phyloP scores from a whole-genome alignment of 148 eudicot species.

The Diospyros kaki region DNA sequence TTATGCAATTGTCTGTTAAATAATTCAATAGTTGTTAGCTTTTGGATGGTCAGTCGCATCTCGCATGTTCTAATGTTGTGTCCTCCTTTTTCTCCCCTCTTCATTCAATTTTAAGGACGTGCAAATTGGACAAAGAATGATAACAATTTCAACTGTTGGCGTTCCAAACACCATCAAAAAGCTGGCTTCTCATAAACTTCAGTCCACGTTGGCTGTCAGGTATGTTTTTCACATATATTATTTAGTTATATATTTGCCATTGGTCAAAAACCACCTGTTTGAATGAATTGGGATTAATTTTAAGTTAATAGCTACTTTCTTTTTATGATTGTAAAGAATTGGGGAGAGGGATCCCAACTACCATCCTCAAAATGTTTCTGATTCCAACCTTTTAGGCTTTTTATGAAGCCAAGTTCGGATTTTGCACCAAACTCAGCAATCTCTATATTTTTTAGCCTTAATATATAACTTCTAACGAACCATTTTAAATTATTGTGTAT shows the following conservation, averaged over 20 bases:
- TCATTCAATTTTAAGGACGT: slow-evolving; percentile 49
- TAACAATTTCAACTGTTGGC: slow-evolving; percentile 96
- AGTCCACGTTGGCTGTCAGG: slow-evolving; percentile 98
- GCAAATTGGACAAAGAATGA: slow-evolving; percentile 97
- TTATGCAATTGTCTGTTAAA: background rate
- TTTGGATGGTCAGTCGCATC: background rate
- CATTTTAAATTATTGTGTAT: too few species aligned
- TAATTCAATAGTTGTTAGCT: background rate
- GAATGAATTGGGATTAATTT: background rate
- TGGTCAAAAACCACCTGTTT: background rate
- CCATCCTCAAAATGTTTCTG: background rate
- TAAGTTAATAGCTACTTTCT: background rate
- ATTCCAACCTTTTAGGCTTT: background rate
- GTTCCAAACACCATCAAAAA: slow-evolving; percentile 92
- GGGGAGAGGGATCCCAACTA: too few species aligned
- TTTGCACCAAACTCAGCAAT: background rate
- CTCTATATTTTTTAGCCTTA: background rate
- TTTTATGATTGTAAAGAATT: background rate
- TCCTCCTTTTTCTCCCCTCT: slow-evolving; percentile 5
- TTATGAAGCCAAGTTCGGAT: background rate
- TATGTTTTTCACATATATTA: slow-evolving; percentile 4
- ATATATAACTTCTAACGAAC: background rate
- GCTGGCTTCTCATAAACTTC: slow-evolving; percentile 93
- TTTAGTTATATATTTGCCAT: background rate
- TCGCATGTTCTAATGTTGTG: background rate